Conservation (phyloP, 2,329 filamentous ascomycete species). For the Ascochyta lentis region DNA sequence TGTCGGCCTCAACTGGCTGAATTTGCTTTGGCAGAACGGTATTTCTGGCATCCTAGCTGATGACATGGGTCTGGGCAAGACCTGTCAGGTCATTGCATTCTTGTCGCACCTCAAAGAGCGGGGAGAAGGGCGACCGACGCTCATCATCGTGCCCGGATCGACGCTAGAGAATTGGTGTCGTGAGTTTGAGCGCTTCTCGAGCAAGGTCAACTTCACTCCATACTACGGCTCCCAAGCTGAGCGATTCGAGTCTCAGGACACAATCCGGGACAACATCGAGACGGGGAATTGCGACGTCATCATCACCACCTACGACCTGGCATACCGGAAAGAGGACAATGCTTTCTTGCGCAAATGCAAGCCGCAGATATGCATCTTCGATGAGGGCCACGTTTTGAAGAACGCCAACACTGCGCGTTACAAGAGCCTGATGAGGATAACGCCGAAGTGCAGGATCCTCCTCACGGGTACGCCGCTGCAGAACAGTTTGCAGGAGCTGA, state of each 20-base stretch:
- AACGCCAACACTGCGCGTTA: constrained; percentile 86
- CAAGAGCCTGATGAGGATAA: constrained; percentile 76
- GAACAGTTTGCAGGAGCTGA: constrained; percentile 92
- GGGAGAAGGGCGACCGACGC: constrained; percentile 71
- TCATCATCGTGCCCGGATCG: constrained; percentile 90
- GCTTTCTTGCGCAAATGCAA: constrained; percentile 66
- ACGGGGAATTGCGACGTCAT: constrained; percentile 67
- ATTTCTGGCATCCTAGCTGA: constrained; percentile 93
- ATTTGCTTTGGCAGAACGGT: constrained; percentile 77
- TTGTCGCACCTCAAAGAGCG: constrained; percentile 81
- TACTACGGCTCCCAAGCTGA: constrained; percentile 75
- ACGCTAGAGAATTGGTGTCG: constrained; percentile 95
- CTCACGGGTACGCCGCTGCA: constrained; percentile 91
- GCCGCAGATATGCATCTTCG: constrained; percentile 74
- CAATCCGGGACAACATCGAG: constrained; percentile 69
- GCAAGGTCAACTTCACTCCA: constrained; percentile 71
- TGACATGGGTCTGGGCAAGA: constrained; percentile 96
- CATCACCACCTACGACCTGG: constrained; percentile 75
- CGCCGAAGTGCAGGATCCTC: constrained; percentile 81
- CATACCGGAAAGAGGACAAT: constrained; percentile 65
- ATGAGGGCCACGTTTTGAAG: constrained; percentile 93
- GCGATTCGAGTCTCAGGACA: constrained; percentile 70
- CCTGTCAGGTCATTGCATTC: constrained; percentile 93
- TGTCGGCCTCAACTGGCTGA: constrained; percentile 94
- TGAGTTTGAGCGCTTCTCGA: constrained; percentile 89